Percentiles rank a stretch among this genome's conserved stretches.
Evolutionary conservation across 2,329 filamentous ascomycete species (phyloP).

Genomic region (Bipolaris sorokiniana): DNA sequence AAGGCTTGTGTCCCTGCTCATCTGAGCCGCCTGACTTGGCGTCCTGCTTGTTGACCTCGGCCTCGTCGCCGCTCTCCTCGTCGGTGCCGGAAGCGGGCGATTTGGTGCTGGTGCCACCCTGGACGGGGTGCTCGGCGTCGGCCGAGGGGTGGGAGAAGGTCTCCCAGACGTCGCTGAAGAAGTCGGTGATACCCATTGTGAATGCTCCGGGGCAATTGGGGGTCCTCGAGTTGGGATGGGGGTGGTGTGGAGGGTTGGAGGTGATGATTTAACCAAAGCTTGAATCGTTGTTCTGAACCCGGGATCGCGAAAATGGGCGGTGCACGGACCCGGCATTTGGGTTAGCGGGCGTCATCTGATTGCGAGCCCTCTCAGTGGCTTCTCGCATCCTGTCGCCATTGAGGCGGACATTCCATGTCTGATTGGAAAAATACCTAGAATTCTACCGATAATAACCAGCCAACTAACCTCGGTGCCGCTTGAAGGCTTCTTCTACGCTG

Average conservation of each 20-base stretch:
- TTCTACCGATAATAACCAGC: too few species aligned
- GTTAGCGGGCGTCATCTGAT: slow-evolving; percentile 32
- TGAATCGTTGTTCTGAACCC: slow-evolving; percentile 21
- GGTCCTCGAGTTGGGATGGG: slow-evolving; percentile 25
- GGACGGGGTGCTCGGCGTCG: slow-evolving; percentile 51
- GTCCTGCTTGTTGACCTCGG: slow-evolving; percentile 53
- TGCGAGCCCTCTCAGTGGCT: slow-evolving; percentile 28
- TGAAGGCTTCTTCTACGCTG: slow-evolving; percentile 70
- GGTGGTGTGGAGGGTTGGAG: slow-evolving; percentile 19
- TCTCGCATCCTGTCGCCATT: background rate
- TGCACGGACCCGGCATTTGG: slow-evolving; percentile 21
- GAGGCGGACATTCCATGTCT: too few species aligned
- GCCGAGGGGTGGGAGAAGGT: slow-evolving; percentile 61
- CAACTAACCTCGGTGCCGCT: slow-evolving; percentile 54
- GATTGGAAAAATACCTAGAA: too few species aligned
- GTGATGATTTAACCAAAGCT: slow-evolving; percentile 28
- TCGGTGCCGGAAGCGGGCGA: slow-evolving; percentile 52
- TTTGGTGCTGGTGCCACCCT: slow-evolving; percentile 49
- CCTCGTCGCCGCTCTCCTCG: slow-evolving; percentile 52
- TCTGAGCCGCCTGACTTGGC: slow-evolving; percentile 50
- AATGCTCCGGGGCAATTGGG: slow-evolving; percentile 42
- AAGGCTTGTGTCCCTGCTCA: slow-evolving; percentile 58
- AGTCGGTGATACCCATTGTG: slow-evolving; percentile 68
- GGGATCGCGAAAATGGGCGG: slow-evolving; percentile 33
- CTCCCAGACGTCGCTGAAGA: slow-evolving; percentile 69